Percentiles rank a stretch among this genome's conserved stretches.
Evolutionary conservation across 331 rosid species (phyloP).

Genomic region (Quercus lobata): DNA sequence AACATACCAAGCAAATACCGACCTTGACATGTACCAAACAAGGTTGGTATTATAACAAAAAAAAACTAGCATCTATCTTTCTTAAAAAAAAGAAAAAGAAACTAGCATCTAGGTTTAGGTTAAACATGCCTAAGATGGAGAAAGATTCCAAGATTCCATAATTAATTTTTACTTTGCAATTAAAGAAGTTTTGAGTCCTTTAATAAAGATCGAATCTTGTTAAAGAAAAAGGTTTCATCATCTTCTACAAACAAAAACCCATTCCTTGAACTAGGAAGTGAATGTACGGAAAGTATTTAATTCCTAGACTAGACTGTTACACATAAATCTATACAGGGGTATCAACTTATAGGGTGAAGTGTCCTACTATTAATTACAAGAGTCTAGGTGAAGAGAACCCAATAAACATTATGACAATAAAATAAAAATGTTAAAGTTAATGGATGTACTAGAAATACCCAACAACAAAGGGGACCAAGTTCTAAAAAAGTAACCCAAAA

Average conservation of each 20-base stretch:
- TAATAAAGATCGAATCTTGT: slow-evolving; percentile 1
- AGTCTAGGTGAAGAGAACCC: slow-evolving; percentile 36
- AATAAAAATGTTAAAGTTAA: neutral
- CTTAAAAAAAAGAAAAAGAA: too few species aligned
- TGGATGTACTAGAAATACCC: slow-evolving; percentile 23
- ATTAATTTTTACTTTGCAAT: neutral
- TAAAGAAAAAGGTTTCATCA: neutral
- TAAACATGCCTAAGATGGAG: slow-evolving; percentile 11
- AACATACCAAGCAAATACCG: too few species aligned
- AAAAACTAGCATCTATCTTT: too few species aligned
- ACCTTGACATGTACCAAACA: too few species aligned
- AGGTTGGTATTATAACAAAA: too few species aligned
- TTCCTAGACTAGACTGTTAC: neutral
- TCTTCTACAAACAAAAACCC: slow-evolving; percentile 6
- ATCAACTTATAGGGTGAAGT: neutral
- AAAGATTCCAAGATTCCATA: slow-evolving; percentile 28
- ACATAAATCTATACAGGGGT: neutral
- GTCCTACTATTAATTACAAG: neutral
- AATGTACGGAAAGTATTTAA: neutral
- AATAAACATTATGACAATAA: neutral
- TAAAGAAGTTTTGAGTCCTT: slow-evolving; percentile 1
- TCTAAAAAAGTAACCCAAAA: neutral
- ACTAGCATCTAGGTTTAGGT: slow-evolving; percentile 18
- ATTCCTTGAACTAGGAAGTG: slow-evolving; percentile 12
- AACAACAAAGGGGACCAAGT: slow-evolving; percentile 39